Percentiles rank a stretch among this genome's conserved stretches.
Evolutionary conservation across 257 asterid genomes (phyloP).

Genomic region (Ophiorrhiza pumila): DNA sequence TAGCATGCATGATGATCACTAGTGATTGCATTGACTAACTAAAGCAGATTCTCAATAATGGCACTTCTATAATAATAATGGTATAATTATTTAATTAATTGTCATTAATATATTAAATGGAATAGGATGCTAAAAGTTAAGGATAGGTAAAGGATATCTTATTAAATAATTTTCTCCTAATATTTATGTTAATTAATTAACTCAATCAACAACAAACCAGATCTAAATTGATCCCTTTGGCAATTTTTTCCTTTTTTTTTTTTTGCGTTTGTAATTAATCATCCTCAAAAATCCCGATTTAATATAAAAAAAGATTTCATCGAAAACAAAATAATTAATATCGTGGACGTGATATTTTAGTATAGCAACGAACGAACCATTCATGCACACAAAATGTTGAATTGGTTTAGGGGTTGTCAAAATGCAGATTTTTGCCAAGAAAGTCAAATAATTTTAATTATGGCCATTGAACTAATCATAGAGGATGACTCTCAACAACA

Average conservation of each 20-base stretch:
- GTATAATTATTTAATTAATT: background rate
- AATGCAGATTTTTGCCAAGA: background rate
- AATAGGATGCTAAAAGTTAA: constrained; percentile 10
- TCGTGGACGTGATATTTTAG: too few species aligned
- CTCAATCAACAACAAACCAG: background rate
- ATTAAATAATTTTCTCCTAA: background rate
- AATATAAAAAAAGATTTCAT: background rate
- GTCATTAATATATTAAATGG: background rate
- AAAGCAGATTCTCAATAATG: constrained; percentile 3
- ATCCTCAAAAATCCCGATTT: too few species aligned
- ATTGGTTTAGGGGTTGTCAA: background rate
- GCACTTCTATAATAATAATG: background rate
- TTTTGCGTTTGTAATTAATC: too few species aligned
- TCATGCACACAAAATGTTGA: background rate
- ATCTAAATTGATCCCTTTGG: background rate
- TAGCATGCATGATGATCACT: constrained; percentile 19
- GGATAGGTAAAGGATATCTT: background rate
- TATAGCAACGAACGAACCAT: background rate
- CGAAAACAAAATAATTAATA: background rate
- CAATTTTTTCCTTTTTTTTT: too few species aligned
- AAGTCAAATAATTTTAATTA: constrained; percentile 24
- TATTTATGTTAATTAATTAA: too few species aligned
- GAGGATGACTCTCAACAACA: constrained; percentile 29
- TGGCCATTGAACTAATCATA: constrained; percentile 10
- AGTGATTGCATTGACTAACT: constrained; percentile 20